These are phyloP conservation scores for Corymbia citriodora DNA, from an alignment of 441 rosid species.

Conservation along the genomic window DNA sequence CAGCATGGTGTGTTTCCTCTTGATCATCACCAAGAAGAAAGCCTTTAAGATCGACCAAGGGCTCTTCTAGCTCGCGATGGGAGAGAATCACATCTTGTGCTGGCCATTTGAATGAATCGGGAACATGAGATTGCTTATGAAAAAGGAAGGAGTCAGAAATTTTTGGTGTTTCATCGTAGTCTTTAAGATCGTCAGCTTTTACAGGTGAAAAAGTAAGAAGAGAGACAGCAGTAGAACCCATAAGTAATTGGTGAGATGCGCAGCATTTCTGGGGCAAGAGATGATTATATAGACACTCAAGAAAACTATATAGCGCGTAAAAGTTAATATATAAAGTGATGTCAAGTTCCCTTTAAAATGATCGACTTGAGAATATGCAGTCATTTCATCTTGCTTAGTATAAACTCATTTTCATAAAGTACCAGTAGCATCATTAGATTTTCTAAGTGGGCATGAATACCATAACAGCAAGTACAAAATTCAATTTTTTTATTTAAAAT, in stretches of 20 bases:
- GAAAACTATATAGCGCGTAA: neutral
- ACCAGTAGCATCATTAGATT: neutral
- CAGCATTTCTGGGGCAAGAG: neutral
- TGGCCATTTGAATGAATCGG: neutral
- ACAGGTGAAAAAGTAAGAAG: neutral
- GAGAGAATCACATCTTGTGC: neutral
- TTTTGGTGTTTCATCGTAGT: neutral
- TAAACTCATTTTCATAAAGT: too few species aligned
- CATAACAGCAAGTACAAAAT: too few species aligned
- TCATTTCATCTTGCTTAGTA: neutral
- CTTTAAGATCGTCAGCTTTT: neutral
- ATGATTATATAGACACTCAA: neutral
- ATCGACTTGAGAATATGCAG: neutral
- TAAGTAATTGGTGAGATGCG: neutral
- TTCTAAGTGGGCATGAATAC: neutral
- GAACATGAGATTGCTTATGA: neutral
- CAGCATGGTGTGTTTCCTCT: neutral
- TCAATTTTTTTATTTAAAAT: too few species aligned
- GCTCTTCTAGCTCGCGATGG: neutral
- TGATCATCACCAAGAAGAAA: neutral
- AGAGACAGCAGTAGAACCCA: neutral
- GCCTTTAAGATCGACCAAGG: neutral
- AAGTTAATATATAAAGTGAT: neutral
- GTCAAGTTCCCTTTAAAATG: neutral
- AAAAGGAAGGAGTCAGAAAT: slow-evolving; percentile 9